Evolutionary conservation across 768 basidiomycete species (phyloP).

Genomic region (Tylopilus balloui): DNA sequence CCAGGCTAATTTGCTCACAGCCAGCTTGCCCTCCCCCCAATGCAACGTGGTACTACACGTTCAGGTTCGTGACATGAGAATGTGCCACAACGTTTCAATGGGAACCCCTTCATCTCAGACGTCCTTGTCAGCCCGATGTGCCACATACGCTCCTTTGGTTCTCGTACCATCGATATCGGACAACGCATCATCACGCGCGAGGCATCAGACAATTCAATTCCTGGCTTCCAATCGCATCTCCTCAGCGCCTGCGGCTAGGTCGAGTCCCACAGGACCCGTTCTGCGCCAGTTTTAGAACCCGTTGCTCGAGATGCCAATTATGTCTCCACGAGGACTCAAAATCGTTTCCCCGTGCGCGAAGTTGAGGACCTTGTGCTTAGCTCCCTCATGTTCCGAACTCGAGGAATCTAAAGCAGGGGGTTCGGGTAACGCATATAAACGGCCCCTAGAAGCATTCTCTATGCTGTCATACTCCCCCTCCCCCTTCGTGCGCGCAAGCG

Average conservation of each 20-base stretch:
- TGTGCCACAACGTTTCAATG: slow-evolving; percentile 14
- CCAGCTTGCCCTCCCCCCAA: slow-evolving; percentile 1
- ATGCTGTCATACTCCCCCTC: slow-evolving; percentile 15
- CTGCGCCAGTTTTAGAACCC: slow-evolving; percentile 17
- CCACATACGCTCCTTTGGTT: slow-evolving; percentile 10
- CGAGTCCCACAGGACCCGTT: slow-evolving; percentile 20
- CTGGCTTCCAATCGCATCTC: slow-evolving; percentile 13
- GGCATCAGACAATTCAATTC: slow-evolving; percentile 14
- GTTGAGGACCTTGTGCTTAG: slow-evolving; percentile 5
- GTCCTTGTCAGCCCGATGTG: slow-evolving; percentile 2
- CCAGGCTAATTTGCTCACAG: slow-evolving; percentile 16
- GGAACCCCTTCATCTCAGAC: slow-evolving; percentile 14
- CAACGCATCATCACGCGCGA: slow-evolving; percentile 9
- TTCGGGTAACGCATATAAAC: slow-evolving; percentile 21
- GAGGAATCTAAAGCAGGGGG: slow-evolving; percentile 6
- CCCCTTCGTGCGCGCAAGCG: neutral
- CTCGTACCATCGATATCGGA: slow-evolving; percentile 8
- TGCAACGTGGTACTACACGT: slow-evolving; percentile 15
- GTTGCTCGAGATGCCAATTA: slow-evolving; percentile 19
- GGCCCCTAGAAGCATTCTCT: slow-evolving; percentile 1
- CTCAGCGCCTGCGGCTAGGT: slow-evolving; percentile 18
- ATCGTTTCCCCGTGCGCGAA: slow-evolving; percentile 16
- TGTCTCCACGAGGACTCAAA: slow-evolving; percentile 18
- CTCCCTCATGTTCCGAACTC: slow-evolving; percentile 19
- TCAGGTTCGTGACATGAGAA: slow-evolving; percentile 23